Evolutionary conservation across 2,329 filamentous ascomycete species (phyloP).

Genomic region (Ophiostoma sp.): DNA sequence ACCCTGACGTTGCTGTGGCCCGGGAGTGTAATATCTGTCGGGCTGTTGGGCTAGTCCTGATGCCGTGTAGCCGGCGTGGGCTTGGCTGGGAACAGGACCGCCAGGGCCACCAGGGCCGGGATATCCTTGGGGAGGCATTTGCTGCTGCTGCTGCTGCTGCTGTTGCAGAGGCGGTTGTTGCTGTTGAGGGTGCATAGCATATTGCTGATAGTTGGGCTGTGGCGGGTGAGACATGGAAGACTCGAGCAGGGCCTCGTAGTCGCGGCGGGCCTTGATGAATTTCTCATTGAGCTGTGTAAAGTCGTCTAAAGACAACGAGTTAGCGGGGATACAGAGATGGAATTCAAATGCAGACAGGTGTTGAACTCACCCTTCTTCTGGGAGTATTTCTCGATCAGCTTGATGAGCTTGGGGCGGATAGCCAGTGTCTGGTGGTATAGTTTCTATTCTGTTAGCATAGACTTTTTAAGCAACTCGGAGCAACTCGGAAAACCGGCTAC

Average conservation of each 20-base stretch:
- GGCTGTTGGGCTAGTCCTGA: slow-evolving; percentile 43
- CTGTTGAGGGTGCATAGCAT: slow-evolving; percentile 46
- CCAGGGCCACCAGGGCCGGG: slow-evolving; percentile 34
- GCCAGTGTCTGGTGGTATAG: slow-evolving; percentile 88
- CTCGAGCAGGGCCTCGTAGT: slow-evolving; percentile 94
- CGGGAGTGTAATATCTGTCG: slow-evolving; percentile 64
- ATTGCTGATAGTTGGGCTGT: slow-evolving; percentile 67
- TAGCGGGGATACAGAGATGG: neutral
- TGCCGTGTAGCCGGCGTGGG: slow-evolving; percentile 36
- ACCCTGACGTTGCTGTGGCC: slow-evolving; percentile 37
- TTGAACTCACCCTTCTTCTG: slow-evolving; percentile 82
- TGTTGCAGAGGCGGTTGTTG: neutral
- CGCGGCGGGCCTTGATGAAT: slow-evolving; percentile 95
- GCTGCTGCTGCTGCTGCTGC: slow-evolving; percentile 41
- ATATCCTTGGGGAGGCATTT: slow-evolving; percentile 44
- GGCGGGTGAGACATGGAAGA: slow-evolving; percentile 94
- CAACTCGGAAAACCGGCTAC: slow-evolving; percentile 29
- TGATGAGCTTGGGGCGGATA: slow-evolving; percentile 93
- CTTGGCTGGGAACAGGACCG: slow-evolving; percentile 26
- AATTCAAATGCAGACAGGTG: neutral
- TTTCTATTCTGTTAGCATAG: slow-evolving; percentile 44
- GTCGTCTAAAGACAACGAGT: slow-evolving; percentile 59
- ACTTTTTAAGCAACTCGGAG: neutral
- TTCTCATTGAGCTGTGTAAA: slow-evolving; percentile 98
- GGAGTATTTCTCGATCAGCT: slow-evolving; percentile 97